Evolutionary conservation across 805 yeast genomes (phyloP), one percentile per base, ranked within the genome.

Genomic region (Blastobotrys terrestris): DNA sequence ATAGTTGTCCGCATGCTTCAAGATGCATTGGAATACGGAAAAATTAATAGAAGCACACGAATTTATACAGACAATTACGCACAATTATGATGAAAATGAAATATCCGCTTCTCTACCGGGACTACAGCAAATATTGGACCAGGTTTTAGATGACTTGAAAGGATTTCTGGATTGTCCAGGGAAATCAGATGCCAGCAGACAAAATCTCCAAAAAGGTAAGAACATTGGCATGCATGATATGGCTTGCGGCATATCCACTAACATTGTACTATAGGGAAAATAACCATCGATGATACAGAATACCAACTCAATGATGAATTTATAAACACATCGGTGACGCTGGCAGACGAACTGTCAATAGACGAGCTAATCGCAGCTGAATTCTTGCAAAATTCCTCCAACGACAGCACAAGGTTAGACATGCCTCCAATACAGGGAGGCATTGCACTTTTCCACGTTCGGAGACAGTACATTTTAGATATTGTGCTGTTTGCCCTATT

Each of bases 321-420:
- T 59, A 73, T 85, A 41, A 75, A 80, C 50, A 73, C 78, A 2
- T 77, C 89, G 0, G 72, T 81, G 3, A 72, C 73, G 20, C 62
- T 85, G 15, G 72, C 91, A 0, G 87, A 82, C 57, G 81, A 81
- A 40, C 73, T 92, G 50, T 74, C 86, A 48, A 71, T 92, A 49
- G 95, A 92, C 67, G 97, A 92, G 65, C 50, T 86, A 26, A 73
- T 78, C 2, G 78, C 87, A 1, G 94, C 95, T 1, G 87, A 89
- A 62, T 63, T 87, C 22, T 73, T 91, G 2, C 77, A 71, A 49
- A 65, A 68, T 55, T 77, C 89, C 2, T 62, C 70, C 16, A 65
- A 65, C 20, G 70, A 60, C 50, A 66, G 61, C 55, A 68, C 62
- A 60, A 70, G 69, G 8, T 71, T 78, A 1, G 72, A 65, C 44